A percentile compares a stretch with the other conserved stretches of the same genome.
phyloP scores from a whole-genome alignment of 257 asterid genomes.

The Scutellaria galericulata region DNA sequence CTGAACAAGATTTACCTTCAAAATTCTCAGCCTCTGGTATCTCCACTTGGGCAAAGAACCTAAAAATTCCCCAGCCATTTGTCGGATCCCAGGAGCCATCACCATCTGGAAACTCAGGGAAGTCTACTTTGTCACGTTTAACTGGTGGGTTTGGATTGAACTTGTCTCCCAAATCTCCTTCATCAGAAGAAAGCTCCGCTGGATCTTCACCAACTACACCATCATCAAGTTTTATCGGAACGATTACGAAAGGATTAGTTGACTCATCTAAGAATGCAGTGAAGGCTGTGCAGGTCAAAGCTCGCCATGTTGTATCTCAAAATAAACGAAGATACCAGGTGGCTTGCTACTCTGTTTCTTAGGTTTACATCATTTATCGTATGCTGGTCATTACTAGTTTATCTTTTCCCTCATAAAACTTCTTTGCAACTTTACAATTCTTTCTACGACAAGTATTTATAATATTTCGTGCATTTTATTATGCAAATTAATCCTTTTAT shows the following conservation, averaged over 20 bases:
- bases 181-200: slow-evolving; percentile 59
- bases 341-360: slow-evolving; percentile 21
- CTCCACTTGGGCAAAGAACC: slow-evolving; percentile 87
- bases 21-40: slow-evolving; percentile 80
- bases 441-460: background rate
- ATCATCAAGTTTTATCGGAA: slow-evolving; percentile 74
- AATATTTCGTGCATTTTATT: slow-evolving; percentile 7
- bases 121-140: slow-evolving; percentile 73
- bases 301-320: slow-evolving; percentile 98
- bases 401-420: background rate
- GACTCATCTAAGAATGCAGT: slow-evolving; percentile 95
- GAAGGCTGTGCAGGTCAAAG: slow-evolving; percentile 96
- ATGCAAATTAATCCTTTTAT: background rate
- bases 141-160: slow-evolving; percentile 85
- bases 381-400: background rate
- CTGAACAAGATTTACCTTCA: slow-evolving; percentile 57
- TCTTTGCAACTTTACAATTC: background rate
- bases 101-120: slow-evolving; percentile 62
- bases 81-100: slow-evolving; percentile 72
- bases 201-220: slow-evolving; percentile 67
- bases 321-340: slow-evolving; percentile 99
- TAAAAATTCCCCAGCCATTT: slow-evolving; percentile 87
- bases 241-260: slow-evolving; percentile 88
- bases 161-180: slow-evolving; percentile 81
- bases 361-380: slow-evolving; percentile 11